Evolutionary conservation across 225 moss, liverwort and hornwort species (phyloP).

Genomic region (Climacium dendroides): DNA sequence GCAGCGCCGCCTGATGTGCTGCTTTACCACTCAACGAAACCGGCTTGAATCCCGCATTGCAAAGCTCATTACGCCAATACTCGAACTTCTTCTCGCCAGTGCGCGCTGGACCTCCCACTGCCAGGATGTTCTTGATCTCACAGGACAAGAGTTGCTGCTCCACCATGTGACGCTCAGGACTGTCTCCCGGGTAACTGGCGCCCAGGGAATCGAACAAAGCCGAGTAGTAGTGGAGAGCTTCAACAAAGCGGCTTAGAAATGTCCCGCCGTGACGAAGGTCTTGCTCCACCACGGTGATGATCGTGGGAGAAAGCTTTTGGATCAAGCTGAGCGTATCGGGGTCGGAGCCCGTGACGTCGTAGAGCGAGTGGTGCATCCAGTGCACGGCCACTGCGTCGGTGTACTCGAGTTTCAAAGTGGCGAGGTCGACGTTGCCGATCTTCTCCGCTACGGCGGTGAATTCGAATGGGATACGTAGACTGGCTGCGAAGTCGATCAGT

Average conservation of each 20-base stretch:
- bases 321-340: conserved; percentile 33
- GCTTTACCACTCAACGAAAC: conserved; percentile 62
- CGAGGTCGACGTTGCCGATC: conserved; percentile 46
- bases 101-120: conserved; percentile 41
- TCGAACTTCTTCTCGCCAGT: conserved; percentile 59
- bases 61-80: conserved; percentile 51
- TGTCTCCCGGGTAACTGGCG: conserved; percentile 43
- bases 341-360: conserved; percentile 70
- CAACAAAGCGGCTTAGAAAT: conserved; percentile 67
- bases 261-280: conserved; percentile 55
- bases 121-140: conserved; percentile 78
- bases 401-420: conserved; percentile 25
- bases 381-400: conserved; percentile 57
- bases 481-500: conserved; percentile 55
- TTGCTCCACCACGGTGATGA: conserved; percentile 69
- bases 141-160: conserved; percentile 79
- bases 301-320: conserved; percentile 41
- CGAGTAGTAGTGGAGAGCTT: conserved; percentile 77
- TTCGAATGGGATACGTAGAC: conserved; percentile 49
- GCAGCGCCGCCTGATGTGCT: conserved; percentile 57
- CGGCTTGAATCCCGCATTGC: conserved; percentile 44
- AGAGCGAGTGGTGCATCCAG: conserved; percentile 76
- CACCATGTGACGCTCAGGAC: conserved; percentile 53
- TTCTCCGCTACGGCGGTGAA: conserved; percentile 49
- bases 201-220: conserved; percentile 73